Evolutionary conservation across 768 basidiomycete genomes (phyloP).

Genomic region (Tulasnella sp.): DNA sequence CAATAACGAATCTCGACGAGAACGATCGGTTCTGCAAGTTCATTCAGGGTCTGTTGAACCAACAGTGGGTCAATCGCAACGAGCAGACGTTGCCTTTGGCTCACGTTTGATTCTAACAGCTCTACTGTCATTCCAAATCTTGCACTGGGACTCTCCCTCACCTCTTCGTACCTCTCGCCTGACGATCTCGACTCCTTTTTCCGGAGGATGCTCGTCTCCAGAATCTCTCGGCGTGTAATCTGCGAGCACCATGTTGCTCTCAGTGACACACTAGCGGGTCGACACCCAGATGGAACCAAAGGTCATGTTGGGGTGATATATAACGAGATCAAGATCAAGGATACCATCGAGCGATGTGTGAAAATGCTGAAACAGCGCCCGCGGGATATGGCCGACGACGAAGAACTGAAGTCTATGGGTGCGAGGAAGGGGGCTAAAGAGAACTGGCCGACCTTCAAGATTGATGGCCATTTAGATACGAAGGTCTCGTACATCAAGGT

Average conservation of each 20-base stretch:
- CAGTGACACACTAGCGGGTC: slow-evolving; percentile 50
- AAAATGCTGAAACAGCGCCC: slow-evolving; percentile 51
- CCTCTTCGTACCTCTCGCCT: slow-evolving; percentile 71
- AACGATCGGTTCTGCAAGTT: slow-evolving; percentile 78
- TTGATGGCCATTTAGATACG: slow-evolving; percentile 69
- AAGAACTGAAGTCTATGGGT: slow-evolving; percentile 24
- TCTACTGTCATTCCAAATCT: slow-evolving; percentile 75
- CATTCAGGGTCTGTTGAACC: slow-evolving; percentile 56
- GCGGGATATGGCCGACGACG: slow-evolving; percentile 43
- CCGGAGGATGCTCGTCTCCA: slow-evolving; percentile 85
- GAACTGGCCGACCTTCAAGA: slow-evolving; percentile 53
- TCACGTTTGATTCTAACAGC: slow-evolving; percentile 34
- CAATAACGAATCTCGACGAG: slow-evolving; percentile 64
- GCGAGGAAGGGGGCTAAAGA: slow-evolving; percentile 19
- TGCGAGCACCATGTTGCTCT: slow-evolving; percentile 86
- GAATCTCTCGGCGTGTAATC: slow-evolving; percentile 84
- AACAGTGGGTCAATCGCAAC: slow-evolving; percentile 52
- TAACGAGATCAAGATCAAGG: slow-evolving; percentile 64
- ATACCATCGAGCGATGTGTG: slow-evolving; percentile 66
- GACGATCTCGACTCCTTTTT: slow-evolving; percentile 82
- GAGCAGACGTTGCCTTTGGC: slow-evolving; percentile 13
- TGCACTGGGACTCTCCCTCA: slow-evolving; percentile 77
- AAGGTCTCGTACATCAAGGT: slow-evolving; percentile 67
- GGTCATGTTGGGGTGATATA: slow-evolving; percentile 76
- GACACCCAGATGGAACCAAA: slow-evolving; percentile 40